These are phyloP conservation scores for Rhododendron molle DNA, from an alignment of 148 eudicot genomes.

Conservation along the genomic window DNA sequence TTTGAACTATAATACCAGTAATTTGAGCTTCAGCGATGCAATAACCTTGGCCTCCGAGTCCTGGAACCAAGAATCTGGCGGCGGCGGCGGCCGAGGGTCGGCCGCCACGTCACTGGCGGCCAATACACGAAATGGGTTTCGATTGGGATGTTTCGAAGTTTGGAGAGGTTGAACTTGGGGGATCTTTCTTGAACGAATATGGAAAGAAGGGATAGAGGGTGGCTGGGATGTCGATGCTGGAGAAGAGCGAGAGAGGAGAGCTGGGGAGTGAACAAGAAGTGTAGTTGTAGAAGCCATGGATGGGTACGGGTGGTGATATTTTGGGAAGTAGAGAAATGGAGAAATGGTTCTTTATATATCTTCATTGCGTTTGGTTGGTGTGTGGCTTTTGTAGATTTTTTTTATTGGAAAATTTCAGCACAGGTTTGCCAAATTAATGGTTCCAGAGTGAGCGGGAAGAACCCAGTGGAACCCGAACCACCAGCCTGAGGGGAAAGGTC, in stretches of 20 bases:
- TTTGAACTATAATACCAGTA: no score
- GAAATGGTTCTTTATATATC: background rate
- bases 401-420: no score
- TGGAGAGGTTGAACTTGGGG: background rate
- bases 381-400: no score
- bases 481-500: no score
- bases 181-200: constrained; percentile 9
- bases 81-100: constrained; percentile 27
- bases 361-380: background rate
- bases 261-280: constrained; percentile 16
- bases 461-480: no score
- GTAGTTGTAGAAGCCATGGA: constrained; percentile 29
- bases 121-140: constrained; percentile 19
- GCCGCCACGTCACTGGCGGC: constrained; percentile 10
- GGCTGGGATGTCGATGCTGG: constrained; percentile 6
- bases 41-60: constrained; percentile 16
- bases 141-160: constrained; percentile 8
- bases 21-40: no score
- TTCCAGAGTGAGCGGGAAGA: no score
- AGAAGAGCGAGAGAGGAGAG: constrained; percentile 19
- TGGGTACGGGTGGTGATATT: background rate
- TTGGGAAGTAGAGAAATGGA: background rate
- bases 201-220: constrained; percentile 3
- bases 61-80: constrained; percentile 9
- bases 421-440: no score